phyloP scores from a whole-genome alignment of 2,329 filamentous ascomycete species.

The Thelonectria discophora region DNA sequence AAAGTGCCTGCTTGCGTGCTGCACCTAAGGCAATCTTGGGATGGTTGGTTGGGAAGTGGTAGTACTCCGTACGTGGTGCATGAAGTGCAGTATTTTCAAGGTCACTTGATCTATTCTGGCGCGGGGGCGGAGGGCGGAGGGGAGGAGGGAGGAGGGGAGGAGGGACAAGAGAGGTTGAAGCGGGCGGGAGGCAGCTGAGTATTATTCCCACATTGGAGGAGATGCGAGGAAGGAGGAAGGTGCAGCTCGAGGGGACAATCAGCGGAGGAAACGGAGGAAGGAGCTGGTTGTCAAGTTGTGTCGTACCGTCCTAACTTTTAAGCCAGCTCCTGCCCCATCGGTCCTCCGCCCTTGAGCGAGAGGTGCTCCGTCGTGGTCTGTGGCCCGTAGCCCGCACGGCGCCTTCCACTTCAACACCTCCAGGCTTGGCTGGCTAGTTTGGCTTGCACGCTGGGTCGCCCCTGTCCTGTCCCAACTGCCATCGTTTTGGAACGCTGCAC shows the following conservation, averaged over 20 bases:
- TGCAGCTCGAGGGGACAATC: no score
- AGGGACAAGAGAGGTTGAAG: slow-evolving; percentile 5
- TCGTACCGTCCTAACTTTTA: no score
- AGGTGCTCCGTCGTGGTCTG: background rate
- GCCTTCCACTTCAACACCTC: slow-evolving; percentile 5
- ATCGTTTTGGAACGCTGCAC: background rate
- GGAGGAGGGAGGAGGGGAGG: background rate
- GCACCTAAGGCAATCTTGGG: background rate
- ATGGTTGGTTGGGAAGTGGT: slow-evolving; percentile 22
- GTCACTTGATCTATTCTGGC: slow-evolving; percentile 32
- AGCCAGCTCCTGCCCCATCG: no score
- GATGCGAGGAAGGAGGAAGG: no score
- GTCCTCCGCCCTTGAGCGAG: no score
- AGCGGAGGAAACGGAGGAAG: no score
- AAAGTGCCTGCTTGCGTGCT: background rate
- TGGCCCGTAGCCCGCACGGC: slow-evolving; percentile 13
- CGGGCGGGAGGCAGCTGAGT: background rate
- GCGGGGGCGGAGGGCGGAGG: slow-evolving; percentile 21
- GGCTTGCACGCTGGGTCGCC: slow-evolving; percentile 10
- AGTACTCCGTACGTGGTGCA: slow-evolving; percentile 16
- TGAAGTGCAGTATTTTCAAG: slow-evolving; percentile 17
- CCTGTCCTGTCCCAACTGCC: slow-evolving; percentile 1
- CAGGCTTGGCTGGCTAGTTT: no score
- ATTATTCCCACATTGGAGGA: no score
- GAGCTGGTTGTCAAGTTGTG: no score